Base-by-base conservation (phyloP, 2,329 filamentous ascomycete species). In the Arthrobotrys musiformis region DNA sequence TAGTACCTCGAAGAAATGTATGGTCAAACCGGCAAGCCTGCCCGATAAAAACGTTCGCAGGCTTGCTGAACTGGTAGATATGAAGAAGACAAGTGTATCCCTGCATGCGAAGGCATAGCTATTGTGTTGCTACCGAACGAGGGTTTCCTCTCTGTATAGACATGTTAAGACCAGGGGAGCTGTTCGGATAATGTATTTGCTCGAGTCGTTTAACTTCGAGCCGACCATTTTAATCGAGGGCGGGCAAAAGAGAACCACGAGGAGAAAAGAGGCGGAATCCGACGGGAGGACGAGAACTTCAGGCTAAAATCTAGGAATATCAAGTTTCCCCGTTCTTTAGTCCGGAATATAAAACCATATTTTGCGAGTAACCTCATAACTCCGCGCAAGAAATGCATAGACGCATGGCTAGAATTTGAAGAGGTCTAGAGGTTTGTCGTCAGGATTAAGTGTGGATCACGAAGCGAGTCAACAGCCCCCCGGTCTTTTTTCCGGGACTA, bases 361-460 rank as follows among this genome's bases (percentile, higher is more conserved):
- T n/a, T n/a, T n/a, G n/a, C n/a, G n/a, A 50, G 30, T 7, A 50
- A 28, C 46, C 28, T 50, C 46, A 28, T 9, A 2, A 48, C n/a
- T 22, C 13, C 44, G 37, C 37, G n/a, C n/a, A n/a, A n/a, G n/a
- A n/a, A n/a, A n/a, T n/a, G n/a, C 6, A 40, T 40, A 40, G n/a
- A 13, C 8, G 22, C 15, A 60, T 5, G 30, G 13, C 2, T 19
- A 19, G n/a, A 42, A 42, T 7, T 35, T 5, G 19, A 13, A 48
- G 7, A 24, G 42, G 60, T 46, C 50, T 48, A 15, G 26, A 44
- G 68, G 54, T 40, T 30, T 70, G 68, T 72, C 44, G 68, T 72
- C 24, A 37, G 58, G 24, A 63, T 56, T 63, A 58, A 72, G 68
- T 63, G 68, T 72, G 68, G 68, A 63, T 8, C 54, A 33, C 46